Evolutionary conservation across 768 basidiomycete genomes (phyloP).

Genomic region (Russula abietina): DNA sequence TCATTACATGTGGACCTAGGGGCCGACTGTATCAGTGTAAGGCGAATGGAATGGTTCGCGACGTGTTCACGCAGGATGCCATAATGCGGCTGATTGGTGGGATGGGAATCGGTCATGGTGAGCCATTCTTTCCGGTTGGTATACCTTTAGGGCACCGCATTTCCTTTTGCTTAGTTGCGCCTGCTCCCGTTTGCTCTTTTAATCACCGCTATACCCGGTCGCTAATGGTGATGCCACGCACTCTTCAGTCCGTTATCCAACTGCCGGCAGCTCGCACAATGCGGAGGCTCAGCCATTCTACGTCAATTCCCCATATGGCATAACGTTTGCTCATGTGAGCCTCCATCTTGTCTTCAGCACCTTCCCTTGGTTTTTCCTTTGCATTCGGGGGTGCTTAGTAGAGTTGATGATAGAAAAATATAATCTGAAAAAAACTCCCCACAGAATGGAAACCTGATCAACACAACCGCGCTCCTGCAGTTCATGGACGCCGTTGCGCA

Average conservation of each 20-base stretch:
- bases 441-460: constrained; percentile 98
- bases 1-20: constrained; percentile 92
- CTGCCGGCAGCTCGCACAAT: constrained; percentile 94
- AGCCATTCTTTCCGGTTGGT: constrained; percentile 22
- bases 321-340: constrained; percentile 92
- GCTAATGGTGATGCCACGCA: neutral
- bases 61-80: constrained; percentile 82
- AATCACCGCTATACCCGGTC: too few relatives aligned
- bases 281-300: constrained; percentile 99
- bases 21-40: constrained; percentile 98
- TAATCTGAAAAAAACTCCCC: neutral
- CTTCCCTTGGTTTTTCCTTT: neutral
- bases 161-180: neutral
- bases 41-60: constrained; percentile 98
- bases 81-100: constrained; percentile 76
- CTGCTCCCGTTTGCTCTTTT: neutral
- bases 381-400: neutral
- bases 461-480: constrained; percentile 77
- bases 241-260: constrained; percentile 84
- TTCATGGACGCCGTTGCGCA: constrained; percentile 96
- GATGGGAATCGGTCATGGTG: constrained; percentile 98
- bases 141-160: neutral
- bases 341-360: neutral
- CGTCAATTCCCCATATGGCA: constrained; percentile 99
- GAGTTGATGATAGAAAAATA: neutral